Conservation (phyloP, 1,139 yeast species). For the Kazachstania sp. region DNA sequence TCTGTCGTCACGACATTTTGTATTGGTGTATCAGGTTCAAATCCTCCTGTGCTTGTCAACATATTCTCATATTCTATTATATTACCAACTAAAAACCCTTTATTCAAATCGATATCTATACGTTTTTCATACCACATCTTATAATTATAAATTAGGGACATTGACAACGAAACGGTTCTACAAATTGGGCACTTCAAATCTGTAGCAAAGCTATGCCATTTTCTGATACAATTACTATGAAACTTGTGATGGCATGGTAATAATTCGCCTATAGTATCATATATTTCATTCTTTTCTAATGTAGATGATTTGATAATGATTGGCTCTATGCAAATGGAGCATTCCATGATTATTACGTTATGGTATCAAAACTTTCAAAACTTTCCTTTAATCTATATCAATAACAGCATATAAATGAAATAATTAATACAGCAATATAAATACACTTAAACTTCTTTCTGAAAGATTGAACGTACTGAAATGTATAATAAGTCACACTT, state of each 20-base stretch:
- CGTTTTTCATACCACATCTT: conserved; percentile 4
- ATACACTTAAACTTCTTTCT: too few relatives aligned
- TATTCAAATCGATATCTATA: conserved; percentile 9
- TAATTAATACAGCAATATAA: too few relatives aligned
- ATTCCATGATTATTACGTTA: conserved; percentile 28
- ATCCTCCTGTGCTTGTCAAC: background rate
- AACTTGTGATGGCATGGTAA: conserved; percentile 25
- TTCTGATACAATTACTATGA: conserved; percentile 25
- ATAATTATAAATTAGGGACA: conserved; percentile 6
- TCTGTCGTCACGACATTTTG: background rate
- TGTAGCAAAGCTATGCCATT: conserved; percentile 25
- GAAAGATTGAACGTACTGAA: too few relatives aligned
- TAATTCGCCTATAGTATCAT: conserved; percentile 16
- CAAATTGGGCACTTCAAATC: conserved; percentile 27
- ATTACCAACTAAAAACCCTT: conserved; percentile 12
- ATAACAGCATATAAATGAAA: too few relatives aligned
- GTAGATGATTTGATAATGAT: conserved; percentile 4
- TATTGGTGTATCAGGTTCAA: background rate
- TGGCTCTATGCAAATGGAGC: conserved; percentile 25
- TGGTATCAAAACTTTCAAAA: background rate
- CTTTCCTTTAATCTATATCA: too few relatives aligned
- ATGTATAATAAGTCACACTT: too few relatives aligned
- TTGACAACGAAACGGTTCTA: conserved; percentile 13
- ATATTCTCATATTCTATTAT: conserved; percentile 5
- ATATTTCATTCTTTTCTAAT: background rate